A percentile compares a stretch with the other conserved stretches of the same genome.
phyloP scores from a whole-genome alignment of 768 basidiomycete species.

The Boletus sp. region DNA sequence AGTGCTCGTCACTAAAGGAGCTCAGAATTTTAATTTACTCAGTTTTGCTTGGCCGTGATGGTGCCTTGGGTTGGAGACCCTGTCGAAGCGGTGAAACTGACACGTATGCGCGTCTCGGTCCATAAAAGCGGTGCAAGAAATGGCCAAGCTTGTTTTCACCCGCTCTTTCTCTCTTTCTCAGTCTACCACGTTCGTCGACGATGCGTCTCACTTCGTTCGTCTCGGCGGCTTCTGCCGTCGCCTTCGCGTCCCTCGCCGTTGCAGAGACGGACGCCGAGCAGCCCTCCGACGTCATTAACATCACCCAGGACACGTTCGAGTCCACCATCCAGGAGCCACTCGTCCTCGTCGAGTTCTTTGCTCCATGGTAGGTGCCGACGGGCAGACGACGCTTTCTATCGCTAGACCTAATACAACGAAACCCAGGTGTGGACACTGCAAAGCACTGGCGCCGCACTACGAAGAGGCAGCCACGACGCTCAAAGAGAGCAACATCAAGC shows the following conservation, averaged over 20 bases:
- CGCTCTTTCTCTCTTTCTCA: background rate
- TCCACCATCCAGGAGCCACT: conserved; percentile 65
- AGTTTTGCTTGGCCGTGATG: background rate
- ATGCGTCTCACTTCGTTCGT: conserved; percentile 65
- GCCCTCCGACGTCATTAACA: conserved; percentile 74
- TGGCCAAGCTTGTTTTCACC: background rate
- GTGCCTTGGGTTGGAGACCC: background rate
- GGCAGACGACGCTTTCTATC: background rate
- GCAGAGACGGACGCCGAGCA: conserved; percentile 43
- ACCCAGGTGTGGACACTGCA: conserved; percentile 93
- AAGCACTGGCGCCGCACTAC: conserved; percentile 90
- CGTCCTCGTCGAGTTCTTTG: conserved; percentile 94
- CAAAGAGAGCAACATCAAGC: conserved; percentile 84
- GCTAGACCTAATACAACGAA: background rate
- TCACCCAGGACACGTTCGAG: conserved; percentile 71
- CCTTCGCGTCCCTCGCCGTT: conserved; percentile 52
- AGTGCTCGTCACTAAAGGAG: background rate
- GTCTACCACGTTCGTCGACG: conserved; percentile 29
- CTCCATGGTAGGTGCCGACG: conserved; percentile 63
- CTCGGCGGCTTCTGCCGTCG: conserved; percentile 50
- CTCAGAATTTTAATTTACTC: too few relatives aligned
- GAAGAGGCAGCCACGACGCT: conserved; percentile 91
- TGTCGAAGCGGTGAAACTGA: conserved; percentile 11
- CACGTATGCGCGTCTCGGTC: conserved; percentile 29
- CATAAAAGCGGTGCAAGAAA: conserved; percentile 20